These are phyloP conservation scores for Curvularia hawaiiensis DNA, from an alignment of 2,329 filamentous ascomycete genomes.

Conservation along the genomic window DNA sequence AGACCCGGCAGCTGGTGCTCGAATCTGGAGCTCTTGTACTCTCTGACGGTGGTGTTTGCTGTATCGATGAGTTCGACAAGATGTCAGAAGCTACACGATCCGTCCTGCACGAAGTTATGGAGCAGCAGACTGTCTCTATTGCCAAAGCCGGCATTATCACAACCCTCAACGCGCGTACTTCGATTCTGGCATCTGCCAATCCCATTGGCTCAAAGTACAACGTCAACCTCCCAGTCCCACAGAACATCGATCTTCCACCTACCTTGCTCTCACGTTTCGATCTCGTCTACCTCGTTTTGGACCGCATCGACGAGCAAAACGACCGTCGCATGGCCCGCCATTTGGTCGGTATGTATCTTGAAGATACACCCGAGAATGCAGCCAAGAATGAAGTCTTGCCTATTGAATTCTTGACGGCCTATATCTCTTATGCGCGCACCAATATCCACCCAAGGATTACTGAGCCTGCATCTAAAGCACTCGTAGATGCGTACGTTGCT, in stretches of 20 bases:
- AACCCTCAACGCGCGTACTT: slow-evolving; percentile 92
- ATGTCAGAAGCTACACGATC: slow-evolving; percentile 77
- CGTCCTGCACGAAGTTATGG: slow-evolving; percentile 80
- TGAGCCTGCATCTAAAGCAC: slow-evolving; percentile 77
- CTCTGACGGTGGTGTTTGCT: slow-evolving; percentile 77
- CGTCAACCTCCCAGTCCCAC: slow-evolving; percentile 89
- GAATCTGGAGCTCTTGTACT: slow-evolving; percentile 76
- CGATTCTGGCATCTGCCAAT: slow-evolving; percentile 95
- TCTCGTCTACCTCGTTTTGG: slow-evolving; percentile 93
- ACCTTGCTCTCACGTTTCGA: slow-evolving; percentile 96
- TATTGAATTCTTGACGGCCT: slow-evolving; percentile 92
- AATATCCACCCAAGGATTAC: slow-evolving; percentile 84
- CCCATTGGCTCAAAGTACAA: slow-evolving; percentile 99
- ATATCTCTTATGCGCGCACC: slow-evolving; percentile 94
- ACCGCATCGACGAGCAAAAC: slow-evolving; percentile 86
- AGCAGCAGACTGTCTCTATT: slow-evolving; percentile 79
- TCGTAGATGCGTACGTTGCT: slow-evolving; percentile 86
- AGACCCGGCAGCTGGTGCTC: slow-evolving; percentile 74
- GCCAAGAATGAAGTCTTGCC: slow-evolving; percentile 76
- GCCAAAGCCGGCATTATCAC: slow-evolving; percentile 81
- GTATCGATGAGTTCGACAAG: slow-evolving; percentile 81
- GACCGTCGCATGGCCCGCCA: slow-evolving; percentile 91
- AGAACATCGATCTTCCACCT: slow-evolving; percentile 96
- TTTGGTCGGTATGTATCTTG: slow-evolving; percentile 93
- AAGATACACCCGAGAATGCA: slow-evolving; percentile 89